phyloP scores from a whole-genome alignment of 139 green algal species.

The Chlorella sorokiniana region DNA sequence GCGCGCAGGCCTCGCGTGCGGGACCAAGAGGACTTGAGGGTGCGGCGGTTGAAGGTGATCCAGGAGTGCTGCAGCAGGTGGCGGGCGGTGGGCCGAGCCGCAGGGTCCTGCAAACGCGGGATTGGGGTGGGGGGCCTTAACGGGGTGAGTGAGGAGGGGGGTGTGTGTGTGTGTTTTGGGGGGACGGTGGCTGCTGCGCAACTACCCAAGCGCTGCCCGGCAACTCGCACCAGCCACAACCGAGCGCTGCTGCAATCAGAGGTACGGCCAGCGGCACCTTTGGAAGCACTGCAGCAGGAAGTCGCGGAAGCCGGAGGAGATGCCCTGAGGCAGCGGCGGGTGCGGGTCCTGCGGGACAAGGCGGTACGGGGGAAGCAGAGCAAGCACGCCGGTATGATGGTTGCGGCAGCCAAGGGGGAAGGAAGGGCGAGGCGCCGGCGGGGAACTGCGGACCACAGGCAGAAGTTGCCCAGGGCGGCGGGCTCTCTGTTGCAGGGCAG shows the following conservation, averaged over 20 bases:
- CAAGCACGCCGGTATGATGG: too few relatives aligned
- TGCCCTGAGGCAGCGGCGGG: slow-evolving; percentile 82
- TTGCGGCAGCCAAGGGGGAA: too few relatives aligned
- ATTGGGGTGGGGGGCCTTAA: too few relatives aligned
- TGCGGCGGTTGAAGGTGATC: slow-evolving; percentile 76
- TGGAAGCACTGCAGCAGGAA: slow-evolving; percentile 93
- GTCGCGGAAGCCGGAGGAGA: slow-evolving; percentile 74
- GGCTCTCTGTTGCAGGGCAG: too few relatives aligned
- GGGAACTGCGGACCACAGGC: neutral
- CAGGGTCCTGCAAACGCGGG: slow-evolving; percentile 76
- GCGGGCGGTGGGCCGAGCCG: slow-evolving; percentile 69
- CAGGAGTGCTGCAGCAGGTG: slow-evolving; percentile 87
- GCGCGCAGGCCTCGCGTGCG: slow-evolving; percentile 47
- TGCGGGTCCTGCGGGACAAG: slow-evolving; percentile 69
- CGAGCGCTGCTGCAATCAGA: neutral
- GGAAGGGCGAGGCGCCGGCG: neutral
- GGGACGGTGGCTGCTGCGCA: too few relatives aligned
- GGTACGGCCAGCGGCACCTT: slow-evolving; percentile 63
- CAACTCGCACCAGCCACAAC: too few relatives aligned
- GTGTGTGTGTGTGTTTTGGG: too few relatives aligned
- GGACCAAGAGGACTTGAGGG: slow-evolving; percentile 74
- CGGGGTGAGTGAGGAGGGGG: too few relatives aligned
- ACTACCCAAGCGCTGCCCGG: too few relatives aligned
- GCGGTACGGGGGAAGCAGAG: too few relatives aligned
- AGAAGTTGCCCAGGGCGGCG: too few relatives aligned